Base-by-base conservation (phyloP, 352 stramenopile species). In the Aphanomyces stellatus region DNA sequence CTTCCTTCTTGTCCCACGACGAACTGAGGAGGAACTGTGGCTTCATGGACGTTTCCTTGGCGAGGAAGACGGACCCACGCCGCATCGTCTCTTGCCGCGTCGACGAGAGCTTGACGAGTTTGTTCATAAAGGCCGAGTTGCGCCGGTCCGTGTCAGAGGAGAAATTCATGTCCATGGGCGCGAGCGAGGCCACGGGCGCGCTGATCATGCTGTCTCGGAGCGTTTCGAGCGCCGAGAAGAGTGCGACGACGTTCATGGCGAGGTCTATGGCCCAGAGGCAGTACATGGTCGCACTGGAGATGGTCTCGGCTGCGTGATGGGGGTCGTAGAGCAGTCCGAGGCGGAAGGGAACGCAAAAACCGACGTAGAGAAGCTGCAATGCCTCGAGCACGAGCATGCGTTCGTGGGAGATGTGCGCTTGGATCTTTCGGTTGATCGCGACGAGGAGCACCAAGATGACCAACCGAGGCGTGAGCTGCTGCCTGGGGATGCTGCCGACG, bases 281-380 rank as follows among this genome's bases (percentile, higher is more conserved):
- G 30, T 57, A 57, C 19, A 30, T 57, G 49, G 30, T 22, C 25
- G 33, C 22, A n/a, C 17, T 35, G 25, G 49, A 37, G 6, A 35
- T n/a, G 51, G 69, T 72, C 25, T n/a, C 28, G 2, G 37, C 17
- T n/a, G 22, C 41, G 25, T 25, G 34, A 53, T 72, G 78, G 33
- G 77, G 77, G 31, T 85, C 70, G 25, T 73, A 81, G 51, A 78
- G 80, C 34, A 85, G 69, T 6, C 70, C 77, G 5, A 79, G 53
- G 11, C 77, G 73, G 7, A 82, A 68, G 25, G 77, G 77, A 7
- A 85, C 53, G n/a, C 73, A 76, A 56, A 72, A 59, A 46, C 78
- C 77, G 19, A 82, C 72, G 67, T 84, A 84, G 4, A 76, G 3
- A 17, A 81, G 51, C 41, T 82, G 55, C 0, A 64, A 17, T n/a